Evolutionary conservation across 345 rosid genomes (phyloP).

Genomic region (Salix koriyanagi): DNA sequence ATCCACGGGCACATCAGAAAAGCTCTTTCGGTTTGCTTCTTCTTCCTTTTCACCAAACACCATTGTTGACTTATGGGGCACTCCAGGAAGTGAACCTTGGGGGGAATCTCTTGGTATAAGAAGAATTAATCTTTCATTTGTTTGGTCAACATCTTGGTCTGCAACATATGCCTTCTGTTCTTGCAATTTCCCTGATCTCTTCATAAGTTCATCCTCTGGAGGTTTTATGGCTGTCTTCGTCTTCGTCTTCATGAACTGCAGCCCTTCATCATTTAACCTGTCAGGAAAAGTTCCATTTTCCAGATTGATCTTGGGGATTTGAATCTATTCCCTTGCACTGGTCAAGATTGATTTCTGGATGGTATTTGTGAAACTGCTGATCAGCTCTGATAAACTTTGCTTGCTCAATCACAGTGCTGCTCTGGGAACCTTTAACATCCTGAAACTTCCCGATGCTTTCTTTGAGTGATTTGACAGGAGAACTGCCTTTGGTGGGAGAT

Average conservation of each 20-base stretch:
- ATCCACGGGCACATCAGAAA: slow-evolving; percentile 29
- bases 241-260: slow-evolving; percentile 22
- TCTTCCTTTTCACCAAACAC: slow-evolving; percentile 24
- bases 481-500: slow-evolving; percentile 35
- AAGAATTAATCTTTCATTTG: slow-evolving; percentile 37
- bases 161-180: slow-evolving; percentile 23
- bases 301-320: slow-evolving; percentile 21
- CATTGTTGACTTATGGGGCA: slow-evolving; percentile 24
- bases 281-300: slow-evolving; percentile 23
- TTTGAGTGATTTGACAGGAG: slow-evolving; percentile 22
- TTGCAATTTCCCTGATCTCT: slow-evolving; percentile 26
- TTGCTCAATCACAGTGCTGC: slow-evolving; percentile 9
- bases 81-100: slow-evolving; percentile 27
- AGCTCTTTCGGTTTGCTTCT: slow-evolving; percentile 37
- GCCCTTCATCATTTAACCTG: slow-evolving; percentile 28
- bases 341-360: slow-evolving; percentile 23
- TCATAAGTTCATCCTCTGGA: slow-evolving; percentile 26
- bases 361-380: slow-evolving; percentile 22
- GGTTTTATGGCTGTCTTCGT: slow-evolving; percentile 25
- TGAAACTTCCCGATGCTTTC: slow-evolving; percentile 27
- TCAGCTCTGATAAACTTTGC: slow-evolving; percentile 17
- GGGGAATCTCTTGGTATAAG: slow-evolving; percentile 47
- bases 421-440: slow-evolving; percentile 20
- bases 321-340: slow-evolving; percentile 27
- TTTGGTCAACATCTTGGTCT: slow-evolving; percentile 24